Base-by-base conservation (phyloP, 1,139 yeast genomes). In the Scheffersomyces insectosa region DNA sequence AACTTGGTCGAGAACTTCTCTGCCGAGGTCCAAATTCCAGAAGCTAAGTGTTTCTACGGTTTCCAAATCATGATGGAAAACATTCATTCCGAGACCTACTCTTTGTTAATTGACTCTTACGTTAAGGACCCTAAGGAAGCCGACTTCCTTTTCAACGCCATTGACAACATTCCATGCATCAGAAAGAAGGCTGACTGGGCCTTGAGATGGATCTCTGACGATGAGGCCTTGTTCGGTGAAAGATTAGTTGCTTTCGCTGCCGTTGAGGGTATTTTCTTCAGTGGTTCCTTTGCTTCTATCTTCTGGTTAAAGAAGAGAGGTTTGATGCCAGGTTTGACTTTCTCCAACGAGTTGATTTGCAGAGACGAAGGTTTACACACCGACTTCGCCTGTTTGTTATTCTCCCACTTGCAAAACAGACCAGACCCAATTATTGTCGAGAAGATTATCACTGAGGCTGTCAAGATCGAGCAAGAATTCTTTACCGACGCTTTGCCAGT, bases 61-160 rank as follows among this genome's bases (percentile, higher is more conserved):
- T 93, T 93, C 85, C 98, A 93, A 75, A 93, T 93, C 69, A 91
- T 91, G 98, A 93, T 95, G 95, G 99, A 95, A 74, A 95, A 93
- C 78, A 93, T 93, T 62, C 99, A 93, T 72, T 85, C 97, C 29
- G 99, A 93, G 75, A 93, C 97, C 38, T 93, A 95, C 75, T 91
- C 98, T 11, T 76, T 93, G 57, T 80, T 93, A 63, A 88, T 93
- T 59, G 99, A 93, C 66, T 82, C 97, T 37, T 93, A 91, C 70
- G 87, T 93, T 68, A 90, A 90, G 75, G 98, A 93, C 70, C 93
- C 96, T 54, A 83, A 85, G 70, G 96, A 91, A 74, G 82, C 95
- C 46, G 88, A 85, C 51, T 88, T 75, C 67, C 78, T 91, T 66
- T 89, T 93, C 72, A 89, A 91, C 62, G 97, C 98, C 48, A 88